Evolutionary conservation across 306 rosid species (phyloP), one percentile per base, ranked within the genome.

Genomic region (Sophora flavescens): DNA sequence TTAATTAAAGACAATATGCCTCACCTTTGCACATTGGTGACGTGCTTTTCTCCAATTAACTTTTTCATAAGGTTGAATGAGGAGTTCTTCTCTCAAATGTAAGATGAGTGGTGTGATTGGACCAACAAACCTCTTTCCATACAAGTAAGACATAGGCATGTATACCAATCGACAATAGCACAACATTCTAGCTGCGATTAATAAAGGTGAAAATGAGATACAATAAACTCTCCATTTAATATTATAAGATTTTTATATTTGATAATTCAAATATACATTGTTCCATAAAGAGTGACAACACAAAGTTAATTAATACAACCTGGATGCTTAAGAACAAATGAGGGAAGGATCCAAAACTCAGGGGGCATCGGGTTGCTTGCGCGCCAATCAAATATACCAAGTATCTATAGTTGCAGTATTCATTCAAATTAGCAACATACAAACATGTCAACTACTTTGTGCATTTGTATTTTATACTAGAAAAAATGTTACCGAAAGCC

Each of bases 121-220:
- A 33, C 92, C 96, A 39, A 89, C 96, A 79, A 91, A 93, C 63
- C 87, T 83, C 70, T 81, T 88, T 3, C 96, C 96, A 22, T 88
- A 91, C 12, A 93, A 81, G 77, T 93, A 93, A 0, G 98, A 92
- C 98, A 93, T 93, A 5, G 97, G 95, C 88, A 93, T 83, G 87
- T 84, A 89, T 2, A 88, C 87, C 88, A 88, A 41, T 13, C 98
- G 92, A 16, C 93, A 91, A 38, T 91, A 89, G 77, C 97, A 91
- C 83, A 83, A 89, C 97, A 93, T 91, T 86, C 91, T 93, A 13
- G 92, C 98, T 91, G 85, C 78, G 85, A 0, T 35, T 28, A 45
- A 77, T 63, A 11, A 33, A 51, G 17, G 17, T 17, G 12, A 35
- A 68, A 68, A 17, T 47, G 56, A 72, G 28, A 38, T 61, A 22